Evolutionary conservation across 441 rosid genomes (phyloP).

Genomic region (Bruguiera hainesii): DNA sequence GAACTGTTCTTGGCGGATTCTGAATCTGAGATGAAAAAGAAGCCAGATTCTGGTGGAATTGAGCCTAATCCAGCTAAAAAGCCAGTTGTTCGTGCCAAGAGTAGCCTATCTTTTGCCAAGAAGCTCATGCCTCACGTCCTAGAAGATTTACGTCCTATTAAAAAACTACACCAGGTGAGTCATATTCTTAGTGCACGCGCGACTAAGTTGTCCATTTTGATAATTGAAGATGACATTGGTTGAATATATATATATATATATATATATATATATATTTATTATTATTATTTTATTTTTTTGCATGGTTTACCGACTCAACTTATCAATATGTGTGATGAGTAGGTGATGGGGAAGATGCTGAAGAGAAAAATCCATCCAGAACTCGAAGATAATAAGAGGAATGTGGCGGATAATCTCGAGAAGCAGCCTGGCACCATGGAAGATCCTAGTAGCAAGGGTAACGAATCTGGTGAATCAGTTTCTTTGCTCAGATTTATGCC

Average conservation of each 20-base stretch:
- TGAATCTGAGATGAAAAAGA: slow-evolving; percentile 34
- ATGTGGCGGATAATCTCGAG: slow-evolving; percentile 23
- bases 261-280: too few relatives aligned
- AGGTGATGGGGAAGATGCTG: slow-evolving; percentile 83
- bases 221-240: too few relatives aligned
- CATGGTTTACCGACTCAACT: neutral
- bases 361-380: slow-evolving; percentile 93
- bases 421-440: slow-evolving; percentile 24
- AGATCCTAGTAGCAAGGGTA: slow-evolving; percentile 19
- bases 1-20: slow-evolving; percentile 75
- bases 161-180: slow-evolving; percentile 59
- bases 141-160: slow-evolving; percentile 62
- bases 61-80: slow-evolving; percentile 27
- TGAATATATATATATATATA: neutral
- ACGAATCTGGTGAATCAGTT: slow-evolving; percentile 37
- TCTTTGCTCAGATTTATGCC: slow-evolving; percentile 46
- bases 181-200: neutral
- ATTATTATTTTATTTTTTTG: neutral
- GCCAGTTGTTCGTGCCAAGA: slow-evolving; percentile 24
- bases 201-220: neutral
- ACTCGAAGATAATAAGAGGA: slow-evolving; percentile 38
- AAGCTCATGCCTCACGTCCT: slow-evolving; percentile 50
- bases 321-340: neutral
- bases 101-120: slow-evolving; percentile 48
- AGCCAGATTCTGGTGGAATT: slow-evolving; percentile 21